Conservation (phyloP, 2,329 filamentous ascomycete genomes). For the Apiospora arundinis region DNA sequence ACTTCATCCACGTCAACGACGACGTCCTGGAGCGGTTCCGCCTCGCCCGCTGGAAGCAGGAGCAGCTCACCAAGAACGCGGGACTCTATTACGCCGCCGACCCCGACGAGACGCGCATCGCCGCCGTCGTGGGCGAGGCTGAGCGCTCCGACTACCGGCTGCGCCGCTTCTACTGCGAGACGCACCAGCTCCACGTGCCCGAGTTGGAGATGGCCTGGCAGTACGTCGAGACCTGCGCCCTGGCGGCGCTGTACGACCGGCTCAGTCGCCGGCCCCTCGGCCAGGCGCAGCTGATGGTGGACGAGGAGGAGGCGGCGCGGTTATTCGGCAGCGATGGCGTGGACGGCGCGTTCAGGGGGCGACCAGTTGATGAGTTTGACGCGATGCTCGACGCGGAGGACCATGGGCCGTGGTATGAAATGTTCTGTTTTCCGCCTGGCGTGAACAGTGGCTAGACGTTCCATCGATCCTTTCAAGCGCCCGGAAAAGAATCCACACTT, state of each 20-base stretch:
- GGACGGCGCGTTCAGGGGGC: neutral
- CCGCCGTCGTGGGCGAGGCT: constrained; percentile 1
- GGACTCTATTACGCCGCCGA: neutral
- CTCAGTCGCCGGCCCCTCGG: neutral
- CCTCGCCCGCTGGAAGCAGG: neutral
- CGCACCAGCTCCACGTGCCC: neutral
- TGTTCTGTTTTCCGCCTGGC: neutral
- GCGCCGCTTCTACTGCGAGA: neutral
- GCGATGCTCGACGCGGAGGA: neutral
- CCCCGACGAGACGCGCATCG: neutral
- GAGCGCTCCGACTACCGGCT: neutral
- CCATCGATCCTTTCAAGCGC: neutral
- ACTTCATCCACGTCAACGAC: neutral
- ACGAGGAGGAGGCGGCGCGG: neutral
- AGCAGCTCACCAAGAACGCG: neutral
- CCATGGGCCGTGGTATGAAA: constrained; percentile 1
- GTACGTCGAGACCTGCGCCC: neutral
- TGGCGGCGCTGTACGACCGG: neutral
- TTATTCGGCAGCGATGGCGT: neutral
- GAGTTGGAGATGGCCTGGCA: neutral
- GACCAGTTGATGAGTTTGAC: too few species aligned
- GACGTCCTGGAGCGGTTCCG: neutral
- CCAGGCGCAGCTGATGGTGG: neutral
- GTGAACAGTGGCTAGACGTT: neutral
- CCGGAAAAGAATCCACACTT: too few species aligned